phyloP scores from a whole-genome alignment of 2,329 filamentous ascomycete genomes.

The Phaeoacremonium minimum region DNA sequence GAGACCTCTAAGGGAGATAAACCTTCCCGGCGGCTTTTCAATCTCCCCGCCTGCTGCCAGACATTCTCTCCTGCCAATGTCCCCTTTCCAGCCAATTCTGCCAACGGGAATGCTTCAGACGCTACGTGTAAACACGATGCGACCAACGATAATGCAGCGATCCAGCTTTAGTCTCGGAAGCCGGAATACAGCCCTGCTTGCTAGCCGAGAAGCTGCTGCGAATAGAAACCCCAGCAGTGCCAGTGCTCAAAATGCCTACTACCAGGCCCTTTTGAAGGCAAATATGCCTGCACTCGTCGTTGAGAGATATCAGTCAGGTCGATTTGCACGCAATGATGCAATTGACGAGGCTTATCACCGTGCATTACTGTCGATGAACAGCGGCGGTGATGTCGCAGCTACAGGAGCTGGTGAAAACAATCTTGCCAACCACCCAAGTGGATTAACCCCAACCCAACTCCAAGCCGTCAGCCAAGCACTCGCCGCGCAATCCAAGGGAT shows the following conservation, averaged over 20 bases:
- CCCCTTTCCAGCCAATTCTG: neutral
- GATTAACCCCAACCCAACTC: slow-evolving; percentile 57
- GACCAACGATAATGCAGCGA: no score
- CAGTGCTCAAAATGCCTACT: slow-evolving; percentile 88
- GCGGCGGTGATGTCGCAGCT: slow-evolving; percentile 12
- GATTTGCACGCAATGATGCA: slow-evolving; percentile 74
- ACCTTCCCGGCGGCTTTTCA: slow-evolving; percentile 17
- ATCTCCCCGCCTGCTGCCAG: slow-evolving; percentile 4
- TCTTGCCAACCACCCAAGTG: slow-evolving; percentile 24
- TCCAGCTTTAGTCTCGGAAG: no score
- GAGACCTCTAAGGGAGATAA: no score
- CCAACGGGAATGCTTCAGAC: no score
- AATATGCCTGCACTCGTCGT: slow-evolving; percentile 93
- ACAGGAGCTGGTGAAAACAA: slow-evolving; percentile 14
- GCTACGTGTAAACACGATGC: no score
- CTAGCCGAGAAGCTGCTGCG: slow-evolving; percentile 82
- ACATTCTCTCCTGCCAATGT: neutral
- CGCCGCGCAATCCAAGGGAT: slow-evolving; percentile 65
- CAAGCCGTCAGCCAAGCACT: slow-evolving; percentile 81
- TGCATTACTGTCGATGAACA: slow-evolving; percentile 55
- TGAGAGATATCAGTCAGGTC: slow-evolving; percentile 81
- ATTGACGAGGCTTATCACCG: slow-evolving; percentile 77
- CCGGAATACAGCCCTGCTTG: slow-evolving; percentile 62
- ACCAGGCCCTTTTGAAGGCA: slow-evolving; percentile 82
- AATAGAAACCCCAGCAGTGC: slow-evolving; percentile 89